Evolutionary conservation across 305 asterid species (phyloP), one percentile per base, ranked within the genome.

Genomic region (Fraxinus albicans): DNA sequence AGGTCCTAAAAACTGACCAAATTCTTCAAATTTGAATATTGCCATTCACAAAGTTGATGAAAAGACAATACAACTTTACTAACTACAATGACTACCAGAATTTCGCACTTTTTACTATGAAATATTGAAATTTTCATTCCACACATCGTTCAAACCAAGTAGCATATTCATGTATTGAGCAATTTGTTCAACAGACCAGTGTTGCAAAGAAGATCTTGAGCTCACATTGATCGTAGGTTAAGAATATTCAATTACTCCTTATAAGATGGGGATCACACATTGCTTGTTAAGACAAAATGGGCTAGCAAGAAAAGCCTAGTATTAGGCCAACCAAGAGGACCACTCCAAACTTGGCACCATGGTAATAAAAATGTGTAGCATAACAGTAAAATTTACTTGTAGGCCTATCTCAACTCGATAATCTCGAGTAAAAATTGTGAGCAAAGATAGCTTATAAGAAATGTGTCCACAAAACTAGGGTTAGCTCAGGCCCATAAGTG

Each of bases 21-120:
- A 80, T 79, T 50, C 77, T 74, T 31, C 79, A 75, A 63, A 8
- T 44, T 55, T 60, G 60, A 76, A 80, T 77, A 63, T 77, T 63
- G 73, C 81, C 81, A 35, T 76, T 81, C 17, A 63, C 33, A 23
- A 63, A 63, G 73, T 63, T 35, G 31, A 7, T 65, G 53, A 84
- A 53, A 81, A 72, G 78, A 44, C 38, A 35, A 4, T 3, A n/a
- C 75, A 35, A 55, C 1, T 55, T n/a, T n/a, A 6, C 25, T 53
- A 17, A 15, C 19, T 50, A 50, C 1, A 2, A 23, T 2, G 29
- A 19, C 1, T 58, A 6, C 10, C 10, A 58, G 12, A 58, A 58
- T 58, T 1, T 58, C 23, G 4, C 29, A 80, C 34, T 27, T 85
- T 63, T 10, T 23, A 19, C 5, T 3, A 1, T 63, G 33, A 2